These are phyloP conservation scores for Rubia peregrina DNA, from an alignment of 305 asterid species.

Conservation along the genomic window DNA sequence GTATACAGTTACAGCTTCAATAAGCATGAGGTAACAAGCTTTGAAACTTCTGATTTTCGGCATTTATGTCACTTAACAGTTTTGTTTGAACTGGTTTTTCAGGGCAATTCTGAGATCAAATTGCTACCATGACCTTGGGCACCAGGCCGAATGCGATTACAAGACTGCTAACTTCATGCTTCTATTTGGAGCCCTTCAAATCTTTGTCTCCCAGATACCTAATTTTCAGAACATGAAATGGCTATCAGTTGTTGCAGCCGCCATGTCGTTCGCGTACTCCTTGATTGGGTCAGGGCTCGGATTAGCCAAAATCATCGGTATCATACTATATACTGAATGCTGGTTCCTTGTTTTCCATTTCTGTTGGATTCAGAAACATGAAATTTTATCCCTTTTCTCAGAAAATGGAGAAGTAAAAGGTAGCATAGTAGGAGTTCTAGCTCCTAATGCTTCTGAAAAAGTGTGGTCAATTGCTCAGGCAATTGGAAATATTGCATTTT, in stretches of 20 bases:
- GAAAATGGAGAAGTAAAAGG: slow-evolving; percentile 79
- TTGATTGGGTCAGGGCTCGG: slow-evolving; percentile 66
- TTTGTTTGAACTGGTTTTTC: slow-evolving; percentile 7
- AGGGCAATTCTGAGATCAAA: slow-evolving; percentile 74
- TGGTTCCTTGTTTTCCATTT: background rate
- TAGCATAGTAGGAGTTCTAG: slow-evolving; percentile 50
- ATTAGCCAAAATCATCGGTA: slow-evolving; percentile 61
- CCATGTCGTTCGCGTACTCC: slow-evolving; percentile 71
- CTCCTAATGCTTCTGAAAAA: slow-evolving; percentile 40
- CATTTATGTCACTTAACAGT: background rate
- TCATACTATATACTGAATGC: background rate
- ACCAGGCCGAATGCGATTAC: slow-evolving; percentile 43
- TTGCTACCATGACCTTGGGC: slow-evolving; percentile 64
- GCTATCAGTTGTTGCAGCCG: slow-evolving; percentile 61
- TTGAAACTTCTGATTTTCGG: background rate
- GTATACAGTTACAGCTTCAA: slow-evolving; percentile 56
- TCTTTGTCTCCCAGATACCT: slow-evolving; percentile 62
- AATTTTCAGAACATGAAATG: slow-evolving; percentile 54
- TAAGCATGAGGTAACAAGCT: slow-evolving; percentile 50
- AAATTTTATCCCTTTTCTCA: slow-evolving; percentile 25
- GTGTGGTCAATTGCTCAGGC: slow-evolving; percentile 63
- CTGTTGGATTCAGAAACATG: slow-evolving; percentile 2
- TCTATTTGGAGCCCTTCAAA: slow-evolving; percentile 59
- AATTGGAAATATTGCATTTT: slow-evolving; percentile 64
- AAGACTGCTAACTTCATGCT: slow-evolving; percentile 39